These are phyloP conservation scores for Candida tropicalis DNA, from an alignment of 1,139 yeast species.

Conservation along the genomic window DNA sequence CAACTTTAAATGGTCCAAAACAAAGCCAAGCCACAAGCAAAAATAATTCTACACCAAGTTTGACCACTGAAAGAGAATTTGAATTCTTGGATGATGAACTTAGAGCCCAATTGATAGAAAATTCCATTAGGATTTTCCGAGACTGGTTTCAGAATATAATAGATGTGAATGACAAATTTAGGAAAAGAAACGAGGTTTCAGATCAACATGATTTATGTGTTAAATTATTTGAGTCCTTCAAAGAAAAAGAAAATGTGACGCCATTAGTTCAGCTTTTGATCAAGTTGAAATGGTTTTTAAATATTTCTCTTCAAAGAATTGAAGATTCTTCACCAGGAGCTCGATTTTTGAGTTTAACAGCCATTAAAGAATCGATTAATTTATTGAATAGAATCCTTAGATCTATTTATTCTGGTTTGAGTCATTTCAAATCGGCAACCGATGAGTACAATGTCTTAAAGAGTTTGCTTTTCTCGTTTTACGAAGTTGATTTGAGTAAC, in stretches of 20 bases:
- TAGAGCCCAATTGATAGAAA: constrained; percentile 28
- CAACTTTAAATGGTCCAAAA: constrained; percentile 22
- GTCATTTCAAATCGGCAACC: constrained; percentile 15
- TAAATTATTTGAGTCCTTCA: constrained; percentile 18
- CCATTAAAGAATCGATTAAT: constrained; percentile 32
- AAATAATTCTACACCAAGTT: background rate
- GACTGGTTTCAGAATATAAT: constrained; percentile 26
- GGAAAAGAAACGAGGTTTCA: constrained; percentile 6
- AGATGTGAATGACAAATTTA: constrained; percentile 17
- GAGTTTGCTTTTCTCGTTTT: constrained; percentile 25
- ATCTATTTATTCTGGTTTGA: constrained; percentile 21
- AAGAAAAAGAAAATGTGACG: constrained; percentile 8
- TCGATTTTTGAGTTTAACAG: constrained; percentile 21
- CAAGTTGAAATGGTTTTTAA: constrained; percentile 24
- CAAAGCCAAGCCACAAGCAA: background rate
- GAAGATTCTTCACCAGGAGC: constrained; percentile 18
- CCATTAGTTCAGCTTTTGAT: constrained; percentile 20
- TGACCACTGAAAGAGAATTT: constrained; percentile 16
- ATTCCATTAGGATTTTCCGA: constrained; percentile 28
- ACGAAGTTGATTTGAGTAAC: constrained; percentile 26
- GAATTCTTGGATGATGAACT: constrained; percentile 29
- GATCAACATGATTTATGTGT: constrained; percentile 9
- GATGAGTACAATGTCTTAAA: constrained; percentile 23
- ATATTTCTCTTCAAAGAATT: constrained; percentile 19
- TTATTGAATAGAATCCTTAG: constrained; percentile 30